Evolutionary conservation across 148 eudicot genomes (phyloP).

Genomic region (Selenicereus undatus): DNA sequence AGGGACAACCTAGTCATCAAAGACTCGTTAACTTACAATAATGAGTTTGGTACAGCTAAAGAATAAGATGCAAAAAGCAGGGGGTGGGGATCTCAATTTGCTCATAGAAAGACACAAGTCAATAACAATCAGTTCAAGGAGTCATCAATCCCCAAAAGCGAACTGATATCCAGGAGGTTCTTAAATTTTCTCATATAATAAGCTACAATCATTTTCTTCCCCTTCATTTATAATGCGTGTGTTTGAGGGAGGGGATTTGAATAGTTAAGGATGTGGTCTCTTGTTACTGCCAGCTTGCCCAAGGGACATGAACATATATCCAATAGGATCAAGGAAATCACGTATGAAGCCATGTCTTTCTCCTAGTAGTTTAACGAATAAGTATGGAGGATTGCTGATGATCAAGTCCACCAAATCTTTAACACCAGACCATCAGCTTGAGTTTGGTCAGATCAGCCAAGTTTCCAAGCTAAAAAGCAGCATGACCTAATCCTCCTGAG

Average conservation of each 20-base stretch:
- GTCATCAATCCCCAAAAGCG: not conserved
- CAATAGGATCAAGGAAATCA: not conserved
- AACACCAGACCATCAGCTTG: not conserved
- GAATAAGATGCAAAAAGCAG: not conserved
- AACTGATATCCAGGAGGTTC: not conserved
- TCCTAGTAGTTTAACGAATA: not conserved
- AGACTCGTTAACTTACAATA: slow-evolving; percentile 12
- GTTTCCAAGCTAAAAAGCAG: not conserved
- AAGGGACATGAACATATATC: not conserved
- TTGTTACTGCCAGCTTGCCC: not conserved
- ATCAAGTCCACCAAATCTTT: not conserved
- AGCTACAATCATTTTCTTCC: not conserved
- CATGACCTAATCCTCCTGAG: too few relatives aligned
- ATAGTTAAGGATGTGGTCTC: not conserved
- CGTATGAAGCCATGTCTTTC: not conserved
- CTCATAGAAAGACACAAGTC: not conserved
- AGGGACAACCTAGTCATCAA: slow-evolving; percentile 75
- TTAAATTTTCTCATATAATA: too few relatives aligned
- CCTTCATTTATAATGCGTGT: not conserved
- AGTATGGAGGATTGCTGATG: not conserved
- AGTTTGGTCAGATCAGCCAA: not conserved
- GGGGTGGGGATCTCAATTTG: not conserved
- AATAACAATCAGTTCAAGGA: slow-evolving; percentile 1
- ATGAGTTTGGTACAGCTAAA: not conserved
- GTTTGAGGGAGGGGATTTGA: not conserved